A percentile compares a stretch with the other conserved stretches of the same genome.
Evolutionary conservation across 441 rosid genomes (phyloP).

Genomic region (Macaranga tanarius): DNA sequence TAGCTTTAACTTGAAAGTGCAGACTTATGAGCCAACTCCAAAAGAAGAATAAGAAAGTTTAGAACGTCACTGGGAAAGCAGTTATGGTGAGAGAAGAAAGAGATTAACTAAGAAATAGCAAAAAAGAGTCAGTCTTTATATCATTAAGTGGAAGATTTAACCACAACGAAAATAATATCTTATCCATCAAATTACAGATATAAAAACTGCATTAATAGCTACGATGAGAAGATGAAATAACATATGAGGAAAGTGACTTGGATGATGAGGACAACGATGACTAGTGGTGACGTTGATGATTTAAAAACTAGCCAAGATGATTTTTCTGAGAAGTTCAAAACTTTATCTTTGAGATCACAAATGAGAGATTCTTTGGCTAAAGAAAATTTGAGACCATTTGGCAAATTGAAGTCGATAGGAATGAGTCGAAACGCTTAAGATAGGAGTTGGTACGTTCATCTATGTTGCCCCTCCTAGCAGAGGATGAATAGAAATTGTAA

Average conservation of each 20-base stretch:
- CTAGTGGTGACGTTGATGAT: constrained; percentile 33
- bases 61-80: constrained; percentile 22
- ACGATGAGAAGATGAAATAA: constrained; percentile 32
- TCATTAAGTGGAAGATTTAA: constrained; percentile 32
- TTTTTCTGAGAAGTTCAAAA: constrained; percentile 25
- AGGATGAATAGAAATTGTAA: no score
- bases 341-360: constrained; percentile 29
- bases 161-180: constrained; percentile 40
- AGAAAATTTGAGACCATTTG: constrained; percentile 17
- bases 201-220: constrained; percentile 35
- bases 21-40: constrained; percentile 54
- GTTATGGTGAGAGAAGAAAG: constrained; percentile 17
- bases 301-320: constrained; percentile 26
- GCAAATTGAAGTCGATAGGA: constrained; percentile 26
- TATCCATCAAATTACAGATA: constrained; percentile 73
- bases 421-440: constrained; percentile 37
- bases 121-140: no score
- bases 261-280: constrained; percentile 40
- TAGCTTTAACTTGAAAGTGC: constrained; percentile 67
- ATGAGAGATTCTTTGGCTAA: constrained; percentile 24
- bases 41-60: constrained; percentile 32
- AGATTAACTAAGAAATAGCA: constrained; percentile 18
- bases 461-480: no score
- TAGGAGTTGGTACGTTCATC: constrained; percentile 48
- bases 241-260: constrained; percentile 52